phyloP scores from a whole-genome alignment of 306 rosid species.

The Cicer judaicum region DNA sequence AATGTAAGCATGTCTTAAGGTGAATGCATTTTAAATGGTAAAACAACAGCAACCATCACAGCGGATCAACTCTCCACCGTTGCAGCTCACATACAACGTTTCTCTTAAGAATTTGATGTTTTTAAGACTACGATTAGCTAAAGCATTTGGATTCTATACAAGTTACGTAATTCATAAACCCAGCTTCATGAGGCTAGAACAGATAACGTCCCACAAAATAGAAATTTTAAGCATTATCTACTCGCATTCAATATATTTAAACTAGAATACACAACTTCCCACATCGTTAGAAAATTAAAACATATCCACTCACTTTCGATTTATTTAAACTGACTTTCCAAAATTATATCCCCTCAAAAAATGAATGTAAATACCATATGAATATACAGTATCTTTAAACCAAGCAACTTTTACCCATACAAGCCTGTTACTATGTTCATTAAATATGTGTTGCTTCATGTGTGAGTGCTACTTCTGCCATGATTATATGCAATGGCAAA shows the following conservation, averaged over 20 bases:
- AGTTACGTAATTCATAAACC: not conserved
- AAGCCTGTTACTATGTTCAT: too few species aligned
- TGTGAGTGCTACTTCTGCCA: too few species aligned
- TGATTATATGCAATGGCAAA: too few species aligned
- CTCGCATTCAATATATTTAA: not conserved
- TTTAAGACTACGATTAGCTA: not conserved
- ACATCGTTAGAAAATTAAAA: too few species aligned
- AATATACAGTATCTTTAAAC: too few species aligned
- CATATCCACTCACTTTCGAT: too few species aligned
- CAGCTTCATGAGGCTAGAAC: not conserved
- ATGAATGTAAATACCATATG: too few species aligned
- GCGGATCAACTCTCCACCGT: conserved; percentile 13
- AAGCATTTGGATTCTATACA: not conserved
- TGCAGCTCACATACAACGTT: conserved; percentile 31
- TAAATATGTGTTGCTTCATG: too few species aligned
- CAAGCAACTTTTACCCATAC: too few species aligned
- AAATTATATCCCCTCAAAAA: too few species aligned
- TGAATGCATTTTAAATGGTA: conserved; percentile 22
- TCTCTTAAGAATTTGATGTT: not conserved
- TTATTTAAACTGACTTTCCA: too few species aligned
- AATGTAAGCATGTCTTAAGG: conserved; percentile 29
- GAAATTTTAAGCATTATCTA: not conserved
- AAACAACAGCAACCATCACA: conserved; percentile 29
- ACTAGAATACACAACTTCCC: too few species aligned
- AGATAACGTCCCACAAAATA: not conserved